These are phyloP conservation scores for Saccharomyces hybrid DNA, from an alignment of 1,139 yeast genomes.

Conservation along the genomic window DNA sequence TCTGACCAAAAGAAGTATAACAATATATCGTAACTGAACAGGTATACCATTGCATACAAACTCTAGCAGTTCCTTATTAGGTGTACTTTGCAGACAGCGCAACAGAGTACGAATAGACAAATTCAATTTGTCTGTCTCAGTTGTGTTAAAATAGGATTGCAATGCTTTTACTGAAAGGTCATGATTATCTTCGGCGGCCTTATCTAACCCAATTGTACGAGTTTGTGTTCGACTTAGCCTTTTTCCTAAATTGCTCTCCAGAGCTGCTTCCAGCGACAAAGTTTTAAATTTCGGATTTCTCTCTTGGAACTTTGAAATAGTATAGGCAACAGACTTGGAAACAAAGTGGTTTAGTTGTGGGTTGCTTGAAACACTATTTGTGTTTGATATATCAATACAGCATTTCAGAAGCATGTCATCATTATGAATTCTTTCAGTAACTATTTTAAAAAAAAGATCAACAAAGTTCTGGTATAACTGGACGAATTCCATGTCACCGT, in stretches of 20 bases:
- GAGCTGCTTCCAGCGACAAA: slow-evolving; percentile 12
- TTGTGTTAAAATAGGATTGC: slow-evolving; percentile 43
- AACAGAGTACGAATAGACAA: slow-evolving; percentile 42
- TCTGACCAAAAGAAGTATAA: slow-evolving; percentile 41
- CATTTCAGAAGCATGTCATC: slow-evolving; percentile 27
- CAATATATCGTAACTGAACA: slow-evolving; percentile 74
- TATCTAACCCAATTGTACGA: slow-evolving; percentile 20
- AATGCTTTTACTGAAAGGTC: slow-evolving; percentile 33
- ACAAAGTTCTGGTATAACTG: slow-evolving; percentile 35
- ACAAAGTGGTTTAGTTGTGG: slow-evolving; percentile 26
- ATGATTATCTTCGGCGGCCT: slow-evolving; percentile 19
- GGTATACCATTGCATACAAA: slow-evolving; percentile 75
- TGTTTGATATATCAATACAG: slow-evolving; percentile 27
- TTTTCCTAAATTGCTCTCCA: slow-evolving; percentile 8
- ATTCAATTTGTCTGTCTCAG: slow-evolving; percentile 42
- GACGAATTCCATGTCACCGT: slow-evolving; percentile 62
- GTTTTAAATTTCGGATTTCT: slow-evolving; percentile 19
- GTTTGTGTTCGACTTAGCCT: slow-evolving; percentile 29
- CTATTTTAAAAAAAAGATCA: slow-evolving; percentile 22
- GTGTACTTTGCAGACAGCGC: slow-evolving; percentile 31
- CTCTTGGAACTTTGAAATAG: slow-evolving; percentile 23
- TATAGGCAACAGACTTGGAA: slow-evolving; percentile 19
- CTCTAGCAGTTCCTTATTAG: slow-evolving; percentile 42
- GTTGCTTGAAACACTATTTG: slow-evolving; percentile 23
- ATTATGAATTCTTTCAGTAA: slow-evolving; percentile 21